Conservation (phyloP, 2,329 filamentous ascomycete species). For the Exophiala lecanii-corni region DNA sequence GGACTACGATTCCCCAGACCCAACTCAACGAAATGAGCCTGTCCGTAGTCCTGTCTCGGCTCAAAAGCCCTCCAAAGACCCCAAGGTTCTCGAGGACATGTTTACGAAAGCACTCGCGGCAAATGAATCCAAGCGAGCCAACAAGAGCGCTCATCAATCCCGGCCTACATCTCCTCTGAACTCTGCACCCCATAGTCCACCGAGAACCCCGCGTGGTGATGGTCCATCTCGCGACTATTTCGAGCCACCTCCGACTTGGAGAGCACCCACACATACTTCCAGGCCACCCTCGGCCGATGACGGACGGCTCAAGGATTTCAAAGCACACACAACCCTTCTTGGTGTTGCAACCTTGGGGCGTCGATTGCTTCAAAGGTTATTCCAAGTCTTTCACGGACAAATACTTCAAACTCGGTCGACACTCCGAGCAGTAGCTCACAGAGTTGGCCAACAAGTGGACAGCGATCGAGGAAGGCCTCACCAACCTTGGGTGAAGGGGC, state of each 20-base stretch:
- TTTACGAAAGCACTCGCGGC: slow-evolving; percentile 22
- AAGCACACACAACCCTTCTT: slow-evolving; percentile 23
- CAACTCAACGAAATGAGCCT: slow-evolving; percentile 1
- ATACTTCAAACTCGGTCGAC: slow-evolving; percentile 14
- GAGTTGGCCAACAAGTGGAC: slow-evolving; percentile 16
- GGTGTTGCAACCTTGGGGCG: slow-evolving; percentile 24
- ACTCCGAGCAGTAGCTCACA: slow-evolving; percentile 17
- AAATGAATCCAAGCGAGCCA: slow-evolving; percentile 17
- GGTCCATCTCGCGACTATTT: slow-evolving; percentile 17
- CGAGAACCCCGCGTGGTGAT: slow-evolving; percentile 22
- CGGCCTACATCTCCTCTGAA: slow-evolving; percentile 23
- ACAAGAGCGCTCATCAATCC: slow-evolving; percentile 9
- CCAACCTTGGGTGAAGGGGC: slow-evolving; percentile 15
- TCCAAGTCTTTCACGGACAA: slow-evolving; percentile 18
- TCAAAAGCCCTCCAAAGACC: slow-evolving; percentile 1
- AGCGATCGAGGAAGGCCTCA: slow-evolving; percentile 21
- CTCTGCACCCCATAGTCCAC: slow-evolving; percentile 28
- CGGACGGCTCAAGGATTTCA: slow-evolving; percentile 20
- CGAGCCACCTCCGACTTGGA: slow-evolving; percentile 14
- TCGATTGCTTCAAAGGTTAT: slow-evolving; percentile 22
- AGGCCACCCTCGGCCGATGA: slow-evolving; percentile 23
- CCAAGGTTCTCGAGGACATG: slow-evolving; percentile 23
- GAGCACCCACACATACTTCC: slow-evolving; percentile 16
- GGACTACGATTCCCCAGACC: slow-evolving; percentile 7
- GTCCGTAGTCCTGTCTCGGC: background rate